Evolutionary conservation across 139 green algal genomes (phyloP).

Genomic region (Micromonas pusilla): DNA sequence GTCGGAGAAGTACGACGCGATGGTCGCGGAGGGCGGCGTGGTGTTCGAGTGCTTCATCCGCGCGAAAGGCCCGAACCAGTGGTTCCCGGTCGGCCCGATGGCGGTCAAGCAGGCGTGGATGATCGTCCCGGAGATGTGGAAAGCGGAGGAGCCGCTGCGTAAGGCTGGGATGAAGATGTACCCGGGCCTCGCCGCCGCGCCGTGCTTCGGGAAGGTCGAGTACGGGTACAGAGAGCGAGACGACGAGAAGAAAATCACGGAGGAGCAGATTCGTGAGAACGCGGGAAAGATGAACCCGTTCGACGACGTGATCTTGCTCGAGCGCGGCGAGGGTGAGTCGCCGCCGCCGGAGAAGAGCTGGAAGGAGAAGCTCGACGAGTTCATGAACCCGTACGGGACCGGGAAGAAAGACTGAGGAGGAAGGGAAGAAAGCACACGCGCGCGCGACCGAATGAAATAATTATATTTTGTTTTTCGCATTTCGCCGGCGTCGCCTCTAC

Average conservation of each 20-base stretch:
- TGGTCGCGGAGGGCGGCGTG: neutral
- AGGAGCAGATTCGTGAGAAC: conserved; percentile 2
- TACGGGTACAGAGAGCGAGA: conserved; percentile 22
- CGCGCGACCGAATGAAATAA: too few relatives aligned
- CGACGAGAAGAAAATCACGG: conserved; percentile 16
- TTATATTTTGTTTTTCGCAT: too few relatives aligned
- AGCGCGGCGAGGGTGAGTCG: neutral
- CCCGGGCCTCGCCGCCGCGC: neutral
- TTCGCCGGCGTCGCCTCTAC: too few relatives aligned
- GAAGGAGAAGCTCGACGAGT: neutral
- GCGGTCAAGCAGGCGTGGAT: conserved; percentile 2
- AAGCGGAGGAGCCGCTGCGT: conserved; percentile 12
- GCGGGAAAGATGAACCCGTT: conserved; percentile 6
- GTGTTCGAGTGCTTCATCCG: conserved; percentile 4
- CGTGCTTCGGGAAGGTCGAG: conserved; percentile 5
- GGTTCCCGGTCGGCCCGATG: conserved; percentile 28
- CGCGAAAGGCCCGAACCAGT: conserved; percentile 22
- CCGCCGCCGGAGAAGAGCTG: too few relatives aligned
- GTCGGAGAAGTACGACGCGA: neutral
- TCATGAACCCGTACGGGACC: conserved; percentile 16
- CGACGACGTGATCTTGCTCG: conserved; percentile 11
- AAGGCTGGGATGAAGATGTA: conserved; percentile 22
- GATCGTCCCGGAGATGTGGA: conserved; percentile 14
- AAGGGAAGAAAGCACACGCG: neutral
- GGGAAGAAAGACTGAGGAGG: neutral